Evolutionary conservation across 1,284 basidiomycete genomes (phyloP).

Genomic region (Rhodotorula sp.): DNA sequence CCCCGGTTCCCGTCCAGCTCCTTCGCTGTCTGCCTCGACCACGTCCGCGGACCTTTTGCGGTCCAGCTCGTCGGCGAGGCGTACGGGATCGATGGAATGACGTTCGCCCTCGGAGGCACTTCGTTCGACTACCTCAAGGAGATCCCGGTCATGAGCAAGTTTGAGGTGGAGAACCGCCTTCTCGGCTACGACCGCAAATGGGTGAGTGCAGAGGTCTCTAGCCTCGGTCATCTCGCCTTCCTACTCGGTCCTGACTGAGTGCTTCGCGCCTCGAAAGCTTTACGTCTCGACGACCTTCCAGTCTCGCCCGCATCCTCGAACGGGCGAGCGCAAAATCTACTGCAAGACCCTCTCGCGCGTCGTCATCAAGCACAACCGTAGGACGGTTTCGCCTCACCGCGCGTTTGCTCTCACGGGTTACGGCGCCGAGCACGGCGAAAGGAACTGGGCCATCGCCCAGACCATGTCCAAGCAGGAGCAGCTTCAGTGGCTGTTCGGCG

Average conservation of each 20-base stretch:
- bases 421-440: constrained; percentile 10
- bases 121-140: constrained; percentile 29
- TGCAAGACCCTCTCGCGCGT: constrained; percentile 19
- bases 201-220: background rate
- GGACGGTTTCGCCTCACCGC: constrained; percentile 30
- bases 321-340: constrained; percentile 17
- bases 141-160: constrained; percentile 24
- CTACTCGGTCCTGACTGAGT: background rate
- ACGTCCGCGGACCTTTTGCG: constrained; percentile 26
- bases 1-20: background rate
- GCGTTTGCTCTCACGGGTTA: constrained; percentile 33
- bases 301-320: constrained; percentile 14
- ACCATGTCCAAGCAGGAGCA: constrained; percentile 21
- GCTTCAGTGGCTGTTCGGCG: constrained; percentile 23
- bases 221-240: background rate
- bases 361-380: constrained; percentile 31
- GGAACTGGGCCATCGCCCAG: constrained; percentile 26
- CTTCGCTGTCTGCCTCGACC: constrained; percentile 25
- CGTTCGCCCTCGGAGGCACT: constrained; percentile 22
- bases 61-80: constrained; percentile 18
- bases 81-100: constrained; percentile 13
- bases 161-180: constrained; percentile 18
- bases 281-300: constrained; percentile 31
- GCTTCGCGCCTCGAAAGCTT: background rate
- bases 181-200: constrained; percentile 38